A percentile compares a stretch with the other conserved stretches of the same genome.
phyloP scores from a whole-genome alignment of 129 eudicot genomes.

The Silybum marianum region DNA sequence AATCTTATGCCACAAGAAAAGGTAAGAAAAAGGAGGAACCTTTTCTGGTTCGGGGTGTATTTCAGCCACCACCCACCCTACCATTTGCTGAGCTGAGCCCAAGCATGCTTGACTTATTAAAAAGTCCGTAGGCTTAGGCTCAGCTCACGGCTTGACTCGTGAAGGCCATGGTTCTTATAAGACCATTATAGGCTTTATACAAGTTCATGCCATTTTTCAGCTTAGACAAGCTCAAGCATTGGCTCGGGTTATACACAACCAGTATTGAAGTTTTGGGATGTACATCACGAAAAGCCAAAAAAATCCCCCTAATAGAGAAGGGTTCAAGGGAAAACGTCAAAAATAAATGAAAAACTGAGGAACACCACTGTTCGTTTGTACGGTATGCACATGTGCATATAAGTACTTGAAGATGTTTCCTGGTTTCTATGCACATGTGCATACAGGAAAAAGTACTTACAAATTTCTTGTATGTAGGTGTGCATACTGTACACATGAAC shows the following conservation, averaged over 20 bases:
- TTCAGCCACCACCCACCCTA: background rate
- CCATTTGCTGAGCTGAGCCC: background rate
- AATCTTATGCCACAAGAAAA: constrained; percentile 79
- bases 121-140: background rate
- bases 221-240: background rate
- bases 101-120: background rate
- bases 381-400: too few species aligned
- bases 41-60: background rate
- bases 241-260: background rate
- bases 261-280: background rate
- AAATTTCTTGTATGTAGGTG: too few species aligned
- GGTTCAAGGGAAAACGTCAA: too few species aligned
- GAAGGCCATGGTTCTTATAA: background rate
- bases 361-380: too few species aligned
- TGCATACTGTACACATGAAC: too few species aligned
- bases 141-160: background rate
- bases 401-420: too few species aligned
- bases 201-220: background rate
- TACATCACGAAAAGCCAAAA: background rate
- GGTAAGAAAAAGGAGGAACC: constrained; percentile 38
- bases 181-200: background rate
- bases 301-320: too few species aligned
- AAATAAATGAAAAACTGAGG: too few species aligned
- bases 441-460: too few species aligned
- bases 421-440: too few species aligned